Evolutionary conservation across 2,329 filamentous ascomycete genomes (phyloP), one percentile per base, ranked within the genome.

Genomic region (Penicillium sp.): DNA sequence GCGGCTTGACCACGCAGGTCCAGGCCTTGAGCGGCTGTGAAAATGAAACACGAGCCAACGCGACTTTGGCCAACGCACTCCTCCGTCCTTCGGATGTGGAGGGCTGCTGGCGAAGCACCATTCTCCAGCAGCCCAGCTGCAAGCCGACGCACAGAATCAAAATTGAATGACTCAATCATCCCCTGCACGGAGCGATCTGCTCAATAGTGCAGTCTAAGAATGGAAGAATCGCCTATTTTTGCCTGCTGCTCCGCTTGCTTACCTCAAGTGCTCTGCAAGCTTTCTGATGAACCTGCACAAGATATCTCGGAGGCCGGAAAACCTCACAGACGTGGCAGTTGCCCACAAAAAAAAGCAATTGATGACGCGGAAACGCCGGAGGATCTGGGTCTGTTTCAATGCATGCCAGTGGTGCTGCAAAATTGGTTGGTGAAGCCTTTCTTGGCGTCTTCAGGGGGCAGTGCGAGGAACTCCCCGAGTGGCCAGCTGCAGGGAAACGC

Each of bases 11-110:
- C n/a, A 19, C 7, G 19, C 45, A 31, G 30, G 45, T 45, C 54
- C 48, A 45, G 30, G 44, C 54, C n/a, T 48, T 35, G 19, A 31
- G 19, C 11, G 54, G 54, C 54, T 49, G 54, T 21, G 52, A 15
- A 46, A n/a, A 29, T 38, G 45, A 48, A 48, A 38, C 54, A n/a
- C n/a, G 29, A 47, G 35, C 35, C 35, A 41, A 41, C 35, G 11
- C 35, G 11, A 41, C 35, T 26, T 26, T 15, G 35, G 5, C 13
- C 35, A 41, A 41, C 35, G 11, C 35, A 41, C 21, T 21, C 21
- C 21, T 21, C 21, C 21, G 21, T 21, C 21, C 21, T 21, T 21
- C 21, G 21, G 21, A 21, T 21, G 21, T 6, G 11, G 35, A 11
- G 8, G 31, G 13, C 31, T 35, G 8, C 5, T 35, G 31, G 13